Evolutionary conservation across 148 eudicot species (phyloP), one percentile per base, ranked within the genome.

Genomic region (Spergularia marina): DNA sequence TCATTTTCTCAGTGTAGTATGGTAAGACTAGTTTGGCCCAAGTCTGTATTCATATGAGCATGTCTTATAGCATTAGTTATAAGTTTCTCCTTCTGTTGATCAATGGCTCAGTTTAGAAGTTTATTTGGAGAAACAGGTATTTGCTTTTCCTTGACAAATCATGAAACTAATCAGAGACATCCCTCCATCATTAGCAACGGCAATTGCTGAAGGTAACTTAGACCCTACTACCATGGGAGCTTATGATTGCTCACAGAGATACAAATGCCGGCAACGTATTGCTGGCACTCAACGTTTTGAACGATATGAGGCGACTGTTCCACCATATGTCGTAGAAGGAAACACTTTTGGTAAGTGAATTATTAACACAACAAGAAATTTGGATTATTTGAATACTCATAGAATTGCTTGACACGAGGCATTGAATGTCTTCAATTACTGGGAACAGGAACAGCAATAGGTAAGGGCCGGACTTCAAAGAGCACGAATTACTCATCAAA

Each of bases 171-270:
- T 52, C 77, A 89, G 91, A 76, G 82, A 82, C 56, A 64, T 89
- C 3, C 78, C 91, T 69, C 82, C 88, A 18, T 77, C 92, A 67
- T 72, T 86, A 65, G 95, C 95, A 20, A 78, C 79, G 71, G 88
- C 95, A 75, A 90, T 92, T 71, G 94, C 95, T 53, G 82, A 84
- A 82, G 95, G 94, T 65, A 78, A 82, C 41, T 68, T 92, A 73
- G 86, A 92, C 66, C 97, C 97, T 23, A 74, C 68, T 68, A 87
- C 91, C 68, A 87, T 90, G 97, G 78, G 90, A 78, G 90, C 92
- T 23, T 91, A 82, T 76, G 73, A 86, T 53, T 78, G 76, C 73
- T 79, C 81, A 36, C 84, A 83, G 51, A 77, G 74, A 76, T 18
- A 70, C 23, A 66, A 25, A 76, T 49, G 44, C 51, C 68, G 52